Conservation (phyloP, 768 basidiomycete genomes). For the Dentipellis sp. region DNA sequence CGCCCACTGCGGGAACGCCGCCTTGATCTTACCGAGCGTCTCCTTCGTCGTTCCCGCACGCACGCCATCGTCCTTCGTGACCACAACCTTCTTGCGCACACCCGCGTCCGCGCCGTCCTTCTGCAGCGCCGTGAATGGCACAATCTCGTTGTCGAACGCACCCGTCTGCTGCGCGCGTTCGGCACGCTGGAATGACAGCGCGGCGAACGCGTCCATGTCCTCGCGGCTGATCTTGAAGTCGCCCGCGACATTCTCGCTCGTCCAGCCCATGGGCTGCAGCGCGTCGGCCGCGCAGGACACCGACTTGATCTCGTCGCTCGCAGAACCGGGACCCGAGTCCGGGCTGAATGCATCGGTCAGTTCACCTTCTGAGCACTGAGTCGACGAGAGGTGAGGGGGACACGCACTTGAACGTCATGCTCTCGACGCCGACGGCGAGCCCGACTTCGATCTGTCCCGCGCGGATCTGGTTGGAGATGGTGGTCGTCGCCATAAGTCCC, state of each 20-base stretch:
- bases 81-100: conserved; percentile 32
- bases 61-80: conserved; percentile 71
- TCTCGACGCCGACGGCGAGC: conserved; percentile 76
- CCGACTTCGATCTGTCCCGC: conserved; percentile 77
- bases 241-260: conserved; percentile 74
- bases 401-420: conserved; percentile 69
- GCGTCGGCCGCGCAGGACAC: conserved; percentile 53
- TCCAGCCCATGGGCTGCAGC: conserved; percentile 79
- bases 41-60: conserved; percentile 66
- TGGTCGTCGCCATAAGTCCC: conserved; percentile 77
- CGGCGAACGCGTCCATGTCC: conserved; percentile 69
- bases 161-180: conserved; percentile 64
- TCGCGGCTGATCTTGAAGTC: conserved; percentile 67
- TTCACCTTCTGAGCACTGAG: conserved; percentile 14
- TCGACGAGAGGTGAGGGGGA: conserved; percentile 13
- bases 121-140: conserved; percentile 61
- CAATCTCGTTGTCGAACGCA: conserved; percentile 59
- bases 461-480: conserved; percentile 67
- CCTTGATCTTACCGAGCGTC: conserved; percentile 47
- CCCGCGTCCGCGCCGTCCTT: conserved; percentile 8
- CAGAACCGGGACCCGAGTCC: conserved; percentile 49
- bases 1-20: conserved; percentile 83
- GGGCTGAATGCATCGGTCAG: conserved; percentile 32
- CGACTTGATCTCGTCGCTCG: conserved; percentile 51
- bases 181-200: conserved; percentile 69